A percentile compares a stretch with the other conserved stretches of the same genome.
phyloP scores from a whole-genome alignment of 2,329 filamentous ascomycete species.

The Colletotrichum melonis region DNA sequence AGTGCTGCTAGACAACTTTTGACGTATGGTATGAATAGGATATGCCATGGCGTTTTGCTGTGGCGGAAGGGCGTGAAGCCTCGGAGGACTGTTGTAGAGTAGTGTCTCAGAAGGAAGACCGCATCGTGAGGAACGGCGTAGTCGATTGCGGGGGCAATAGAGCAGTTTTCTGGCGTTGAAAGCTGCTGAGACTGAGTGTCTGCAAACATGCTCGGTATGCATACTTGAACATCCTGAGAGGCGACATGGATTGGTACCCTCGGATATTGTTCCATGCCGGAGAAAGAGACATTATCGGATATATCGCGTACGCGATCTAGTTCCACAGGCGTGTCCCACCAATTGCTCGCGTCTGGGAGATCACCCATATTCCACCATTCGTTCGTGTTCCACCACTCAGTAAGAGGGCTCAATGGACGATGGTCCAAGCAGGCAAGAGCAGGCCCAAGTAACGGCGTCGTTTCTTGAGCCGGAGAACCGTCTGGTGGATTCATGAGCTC shows the following conservation, averaged over 20 bases:
- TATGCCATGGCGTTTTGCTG: conserved; percentile 53
- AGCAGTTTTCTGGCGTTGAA: not conserved
- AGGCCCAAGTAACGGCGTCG: not conserved
- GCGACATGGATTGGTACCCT: not conserved
- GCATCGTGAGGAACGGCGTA: conserved; percentile 43
- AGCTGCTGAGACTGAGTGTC: not conserved
- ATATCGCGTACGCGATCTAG: not conserved
- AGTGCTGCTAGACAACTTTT: conserved; percentile 49
- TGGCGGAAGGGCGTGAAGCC: conserved; percentile 50
- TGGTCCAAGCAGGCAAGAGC: not conserved
- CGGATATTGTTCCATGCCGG: not conserved
- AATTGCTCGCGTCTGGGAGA: not conserved
- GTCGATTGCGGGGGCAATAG: conserved; percentile 9
- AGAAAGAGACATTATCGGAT: not conserved
- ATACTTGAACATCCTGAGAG: not conserved
- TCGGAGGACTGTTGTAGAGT: conserved; percentile 47
- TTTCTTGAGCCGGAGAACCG: not conserved
- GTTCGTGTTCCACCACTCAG: conserved; percentile 9
- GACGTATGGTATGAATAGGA: conserved; percentile 50
- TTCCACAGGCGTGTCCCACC: not conserved
- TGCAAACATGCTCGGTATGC: not conserved
- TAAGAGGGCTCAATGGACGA: not conserved
- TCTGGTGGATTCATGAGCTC: not conserved
- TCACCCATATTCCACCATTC: conserved; percentile 22
- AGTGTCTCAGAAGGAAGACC: conserved; percentile 51